These are phyloP conservation scores for Eucalyptus tenuipes DNA, from an alignment of 345 rosid genomes.

Conservation along the genomic window DNA sequence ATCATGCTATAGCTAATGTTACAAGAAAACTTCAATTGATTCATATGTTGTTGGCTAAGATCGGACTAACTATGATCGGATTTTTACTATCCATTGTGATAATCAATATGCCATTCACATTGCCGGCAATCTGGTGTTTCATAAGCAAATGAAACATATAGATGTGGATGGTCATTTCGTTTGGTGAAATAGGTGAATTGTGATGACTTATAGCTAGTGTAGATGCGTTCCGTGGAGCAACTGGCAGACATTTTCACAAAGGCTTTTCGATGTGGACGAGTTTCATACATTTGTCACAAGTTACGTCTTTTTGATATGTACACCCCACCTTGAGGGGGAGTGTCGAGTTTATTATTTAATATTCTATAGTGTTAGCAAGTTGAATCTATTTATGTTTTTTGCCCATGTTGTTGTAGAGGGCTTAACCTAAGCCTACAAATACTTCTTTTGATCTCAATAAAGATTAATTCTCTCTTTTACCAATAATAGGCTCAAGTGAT, in stretches of 20 bases:
- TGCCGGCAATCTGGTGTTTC: background rate
- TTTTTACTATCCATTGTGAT: background rate
- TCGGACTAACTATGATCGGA: background rate
- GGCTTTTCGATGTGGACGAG: background rate
- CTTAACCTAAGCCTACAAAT: background rate
- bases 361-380: no score
- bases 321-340: background rate
- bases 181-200: background rate
- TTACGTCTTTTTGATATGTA: no score
- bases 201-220: background rate
- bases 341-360: background rate
- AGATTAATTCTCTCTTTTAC: background rate
- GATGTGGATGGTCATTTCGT: background rate
- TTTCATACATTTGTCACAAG: background rate
- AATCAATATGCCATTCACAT: background rate
- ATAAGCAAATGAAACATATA: background rate
- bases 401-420: no score
- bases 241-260: background rate
- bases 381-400: no score
- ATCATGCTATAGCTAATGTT: background rate
- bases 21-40: background rate
- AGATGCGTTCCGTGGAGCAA: background rate
- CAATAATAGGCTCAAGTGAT: background rate
- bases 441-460: background rate
- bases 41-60: background rate